Evolutionary conservation across 495 filamentous ascomycete genomes (phyloP).

Genomic region (Tuber microsphaerosporum): DNA sequence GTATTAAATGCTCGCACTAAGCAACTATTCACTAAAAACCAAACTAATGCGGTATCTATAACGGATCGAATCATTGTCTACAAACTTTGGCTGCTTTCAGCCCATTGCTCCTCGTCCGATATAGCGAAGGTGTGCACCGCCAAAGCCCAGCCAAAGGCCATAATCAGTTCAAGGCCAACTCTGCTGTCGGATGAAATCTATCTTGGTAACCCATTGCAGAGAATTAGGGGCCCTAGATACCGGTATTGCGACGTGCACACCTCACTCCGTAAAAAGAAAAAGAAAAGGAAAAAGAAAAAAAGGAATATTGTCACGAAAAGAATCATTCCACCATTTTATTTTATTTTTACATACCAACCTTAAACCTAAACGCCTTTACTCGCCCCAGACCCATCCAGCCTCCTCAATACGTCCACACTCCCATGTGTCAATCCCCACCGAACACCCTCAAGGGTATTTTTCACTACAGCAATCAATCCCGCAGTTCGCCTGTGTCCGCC

Average conservation of each 20-base stretch:
- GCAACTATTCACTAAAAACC: neutral
- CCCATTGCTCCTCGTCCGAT: neutral
- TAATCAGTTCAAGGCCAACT: neutral
- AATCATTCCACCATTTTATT: neutral
- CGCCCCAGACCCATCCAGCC: slow-evolving; percentile 19
- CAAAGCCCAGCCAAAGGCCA: neutral
- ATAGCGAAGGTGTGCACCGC: neutral
- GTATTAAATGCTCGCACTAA: neutral
- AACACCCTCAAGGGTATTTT: slow-evolving; percentile 32
- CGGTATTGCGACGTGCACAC: neutral
- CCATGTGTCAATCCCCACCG: slow-evolving; percentile 38
- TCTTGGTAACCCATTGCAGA: neutral
- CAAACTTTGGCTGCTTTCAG: neutral
- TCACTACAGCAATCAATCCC: slow-evolving; percentile 32
- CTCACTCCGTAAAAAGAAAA: neutral
- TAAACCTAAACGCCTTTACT: slow-evolving; percentile 20
- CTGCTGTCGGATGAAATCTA: neutral
- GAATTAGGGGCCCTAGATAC: too few species aligned
- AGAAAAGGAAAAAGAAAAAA: neutral
- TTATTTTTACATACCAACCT: neutral
- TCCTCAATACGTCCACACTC: slow-evolving; percentile 37
- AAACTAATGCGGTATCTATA: neutral
- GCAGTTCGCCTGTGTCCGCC: slow-evolving; percentile 29
- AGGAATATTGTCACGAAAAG: neutral
- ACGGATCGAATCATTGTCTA: neutral